phyloP scores from a whole-genome alignment of 495 filamentous ascomycete species.

The Hypomontagnella monticulosa region DNA sequence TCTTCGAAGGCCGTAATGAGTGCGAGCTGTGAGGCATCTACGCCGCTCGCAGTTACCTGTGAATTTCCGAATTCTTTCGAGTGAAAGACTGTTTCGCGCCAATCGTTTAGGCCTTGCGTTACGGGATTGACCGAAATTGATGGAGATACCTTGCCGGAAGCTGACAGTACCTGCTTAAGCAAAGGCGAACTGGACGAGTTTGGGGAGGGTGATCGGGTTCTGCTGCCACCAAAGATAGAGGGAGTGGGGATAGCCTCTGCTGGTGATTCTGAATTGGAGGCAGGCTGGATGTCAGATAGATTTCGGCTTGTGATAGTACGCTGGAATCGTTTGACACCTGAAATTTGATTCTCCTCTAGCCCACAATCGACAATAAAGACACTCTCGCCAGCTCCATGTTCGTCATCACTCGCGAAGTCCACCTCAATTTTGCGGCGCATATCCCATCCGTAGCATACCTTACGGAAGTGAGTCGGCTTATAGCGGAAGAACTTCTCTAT shows the following conservation, averaged over 20 bases:
- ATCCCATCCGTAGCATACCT: conserved; percentile 86
- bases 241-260: conserved; percentile 10
- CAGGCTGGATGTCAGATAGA: conserved; percentile 19
- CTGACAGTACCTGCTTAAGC: conserved; percentile 20
- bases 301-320: conserved; percentile 33
- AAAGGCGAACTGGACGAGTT: conserved; percentile 29
- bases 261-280: conserved; percentile 31
- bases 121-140: conserved; percentile 2
- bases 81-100: conserved; percentile 46
- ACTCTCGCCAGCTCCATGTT: conserved; percentile 74
- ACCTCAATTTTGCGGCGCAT: conserved; percentile 88
- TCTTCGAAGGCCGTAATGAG: conserved; percentile 78
- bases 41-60: conserved; percentile 71
- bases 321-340: conserved; percentile 47
- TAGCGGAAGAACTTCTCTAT: conserved; percentile 79
- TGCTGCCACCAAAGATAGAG: conserved; percentile 48
- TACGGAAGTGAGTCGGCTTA: conserved; percentile 81
- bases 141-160: conserved; percentile 33
- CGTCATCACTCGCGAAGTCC: conserved; percentile 87
- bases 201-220: not conserved
- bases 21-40: conserved; percentile 82
- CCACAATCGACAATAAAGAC: conserved; percentile 80
- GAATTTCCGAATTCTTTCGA: conserved; percentile 45
- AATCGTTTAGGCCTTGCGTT: conserved; percentile 46
- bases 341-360: conserved; percentile 61